These are phyloP conservation scores for Fomitopsis pinicola DNA, from an alignment of 1,284 basidiomycete genomes.

Conservation along the genomic window DNA sequence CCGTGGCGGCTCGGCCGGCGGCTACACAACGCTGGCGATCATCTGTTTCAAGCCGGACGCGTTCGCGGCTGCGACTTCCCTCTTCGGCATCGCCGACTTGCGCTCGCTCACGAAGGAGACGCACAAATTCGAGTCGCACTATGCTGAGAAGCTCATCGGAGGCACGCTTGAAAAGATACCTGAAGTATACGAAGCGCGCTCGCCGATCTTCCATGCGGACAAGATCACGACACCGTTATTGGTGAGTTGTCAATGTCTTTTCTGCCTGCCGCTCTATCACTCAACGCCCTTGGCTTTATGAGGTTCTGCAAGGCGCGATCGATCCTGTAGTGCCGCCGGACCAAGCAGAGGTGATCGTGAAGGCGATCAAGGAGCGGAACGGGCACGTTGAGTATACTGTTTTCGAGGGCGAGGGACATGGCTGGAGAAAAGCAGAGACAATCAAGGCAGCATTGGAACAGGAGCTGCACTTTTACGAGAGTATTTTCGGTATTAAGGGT, in stretches of 20 bases:
- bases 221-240: slow-evolving; percentile 45
- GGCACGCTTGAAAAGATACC: slow-evolving; percentile 39
- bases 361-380: slow-evolving; percentile 33
- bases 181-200: slow-evolving; percentile 41
- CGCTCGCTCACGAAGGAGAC: slow-evolving; percentile 37
- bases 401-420: slow-evolving; percentile 52
- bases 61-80: slow-evolving; percentile 39
- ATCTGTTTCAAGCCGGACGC: slow-evolving; percentile 26
- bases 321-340: slow-evolving; percentile 44
- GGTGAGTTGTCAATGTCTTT: slow-evolving; percentile 25
- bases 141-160: slow-evolving; percentile 42
- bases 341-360: slow-evolving; percentile 46
- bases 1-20: slow-evolving; percentile 47
- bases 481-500: slow-evolving; percentile 17
- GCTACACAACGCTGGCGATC: slow-evolving; percentile 44
- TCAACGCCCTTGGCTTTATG: neutral
- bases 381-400: slow-evolving; percentile 42
- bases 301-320: slow-evolving; percentile 47
- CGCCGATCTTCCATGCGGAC: slow-evolving; percentile 42
- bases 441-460: slow-evolving; percentile 39
- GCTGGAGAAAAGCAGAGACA: slow-evolving; percentile 43
- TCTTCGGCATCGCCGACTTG: slow-evolving; percentile 45
- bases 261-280: neutral
- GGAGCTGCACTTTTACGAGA: slow-evolving; percentile 38
- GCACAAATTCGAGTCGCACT: slow-evolving; percentile 51